Percentiles rank a stretch among this genome's conserved stretches.
Conservation (phyloP, 129 eudicot species). For the Flaveria ramosissima region DNA sequence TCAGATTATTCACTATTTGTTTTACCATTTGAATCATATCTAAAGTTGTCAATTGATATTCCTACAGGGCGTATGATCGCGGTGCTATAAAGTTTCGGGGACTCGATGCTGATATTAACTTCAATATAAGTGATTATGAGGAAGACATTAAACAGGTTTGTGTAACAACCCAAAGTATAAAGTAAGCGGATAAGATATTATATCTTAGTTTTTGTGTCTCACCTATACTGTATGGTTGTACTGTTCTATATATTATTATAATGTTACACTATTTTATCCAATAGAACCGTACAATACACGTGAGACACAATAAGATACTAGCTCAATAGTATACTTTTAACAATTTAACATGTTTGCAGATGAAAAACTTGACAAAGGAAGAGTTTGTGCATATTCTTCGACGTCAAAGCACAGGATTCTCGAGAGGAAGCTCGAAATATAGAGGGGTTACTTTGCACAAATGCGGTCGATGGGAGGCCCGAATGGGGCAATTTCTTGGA, state of each 20-base stretch:
- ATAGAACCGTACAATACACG: background rate
- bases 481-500: constrained; percentile 87
- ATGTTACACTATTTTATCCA: background rate
- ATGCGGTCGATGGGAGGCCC: constrained; percentile 92
- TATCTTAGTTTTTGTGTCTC: background rate
- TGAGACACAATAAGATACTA: background rate
- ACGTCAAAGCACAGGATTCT: constrained; percentile 86
- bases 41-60: background rate
- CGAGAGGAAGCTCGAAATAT: constrained; percentile 76
- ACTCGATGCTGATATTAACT: constrained; percentile 72
- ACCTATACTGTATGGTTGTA: background rate
- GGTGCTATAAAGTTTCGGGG: constrained; percentile 84
- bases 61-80: constrained; percentile 33
- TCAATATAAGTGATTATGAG: constrained; percentile 55
- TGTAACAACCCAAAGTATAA: background rate
- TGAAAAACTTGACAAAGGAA: constrained; percentile 69
- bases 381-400: constrained; percentile 84
- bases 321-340: background rate
- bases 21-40: background rate
- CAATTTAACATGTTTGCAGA: constrained; percentile 36
- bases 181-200: background rate
- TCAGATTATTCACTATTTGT: background rate
- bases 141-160: constrained; percentile 67
- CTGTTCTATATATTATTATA: background rate
- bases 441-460: constrained; percentile 85